Percentiles rank a stretch among this genome's conserved stretches.
Evolutionary conservation across 2,329 filamentous ascomycete genomes (phyloP).

Genomic region (Emergomyces africanus): DNA sequence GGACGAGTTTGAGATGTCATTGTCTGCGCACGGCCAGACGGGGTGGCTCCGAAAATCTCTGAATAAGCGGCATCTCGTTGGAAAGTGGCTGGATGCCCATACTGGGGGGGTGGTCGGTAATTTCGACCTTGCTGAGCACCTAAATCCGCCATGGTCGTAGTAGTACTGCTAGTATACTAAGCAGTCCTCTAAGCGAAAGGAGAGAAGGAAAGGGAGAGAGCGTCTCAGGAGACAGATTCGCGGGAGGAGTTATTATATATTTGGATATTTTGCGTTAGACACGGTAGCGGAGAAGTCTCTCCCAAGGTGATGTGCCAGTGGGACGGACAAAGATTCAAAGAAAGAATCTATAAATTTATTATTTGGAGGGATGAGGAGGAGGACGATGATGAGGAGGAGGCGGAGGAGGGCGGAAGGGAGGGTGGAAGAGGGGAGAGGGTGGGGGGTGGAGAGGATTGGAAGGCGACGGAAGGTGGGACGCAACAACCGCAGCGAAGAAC

Average conservation of each 20-base stretch:
- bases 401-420: too few relatives aligned
- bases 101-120: conserved; percentile 40
- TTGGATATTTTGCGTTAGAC: not conserved
- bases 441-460: not conserved
- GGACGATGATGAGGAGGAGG: too few relatives aligned
- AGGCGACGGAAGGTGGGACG: not conserved
- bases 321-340: not conserved
- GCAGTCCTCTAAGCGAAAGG: not conserved
- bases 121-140: conserved; percentile 49
- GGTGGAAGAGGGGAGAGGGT: not conserved
- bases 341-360: not conserved
- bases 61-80: conserved; percentile 92
- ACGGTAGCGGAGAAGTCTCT: not conserved
- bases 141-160: conserved; percentile 48
- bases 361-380: not conserved
- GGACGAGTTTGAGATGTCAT: conserved; percentile 71
- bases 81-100: conserved; percentile 41
- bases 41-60: conserved; percentile 84
- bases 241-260: not conserved
- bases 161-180: too few relatives aligned
- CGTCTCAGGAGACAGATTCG: not conserved
- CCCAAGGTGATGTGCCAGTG: not conserved
- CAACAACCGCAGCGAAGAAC: conserved; percentile 3
- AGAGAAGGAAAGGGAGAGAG: not conserved
- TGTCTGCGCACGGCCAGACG: conserved; percentile 81